These are phyloP conservation scores for Diaporthe sp. DNA, from an alignment of 2,329 filamentous ascomycete species.

Conservation along the genomic window DNA sequence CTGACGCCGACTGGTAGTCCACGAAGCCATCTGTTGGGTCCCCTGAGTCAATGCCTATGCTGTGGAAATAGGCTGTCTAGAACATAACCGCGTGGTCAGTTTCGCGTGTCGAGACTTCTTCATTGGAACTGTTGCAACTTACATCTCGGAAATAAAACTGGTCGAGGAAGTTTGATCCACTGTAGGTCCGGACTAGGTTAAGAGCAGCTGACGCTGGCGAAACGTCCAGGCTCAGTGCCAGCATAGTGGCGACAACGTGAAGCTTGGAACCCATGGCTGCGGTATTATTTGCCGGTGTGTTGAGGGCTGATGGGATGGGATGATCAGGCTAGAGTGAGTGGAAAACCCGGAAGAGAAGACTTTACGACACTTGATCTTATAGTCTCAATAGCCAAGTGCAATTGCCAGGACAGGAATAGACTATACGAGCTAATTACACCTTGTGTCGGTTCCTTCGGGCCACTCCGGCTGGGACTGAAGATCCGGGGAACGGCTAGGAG, in stretches of 20 bases:
- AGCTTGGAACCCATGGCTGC: conserved; percentile 22
- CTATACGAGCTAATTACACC: neutral
- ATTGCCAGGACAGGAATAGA: neutral
- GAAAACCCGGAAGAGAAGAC: neutral
- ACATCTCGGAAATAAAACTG: conserved; percentile 19
- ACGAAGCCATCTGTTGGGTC: conserved; percentile 44
- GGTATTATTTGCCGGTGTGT: neutral
- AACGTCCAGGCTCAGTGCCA: neutral
- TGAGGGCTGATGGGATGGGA: neutral
- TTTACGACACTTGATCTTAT: conserved; percentile 19
- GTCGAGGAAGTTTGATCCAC: conserved; percentile 19
- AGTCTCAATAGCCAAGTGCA: neutral
- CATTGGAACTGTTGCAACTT: neutral
- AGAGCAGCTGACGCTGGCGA: conserved; percentile 5
- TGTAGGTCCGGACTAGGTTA: conserved; percentile 17
- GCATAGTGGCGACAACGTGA: conserved; percentile 7
- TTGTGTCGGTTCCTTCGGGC: neutral
- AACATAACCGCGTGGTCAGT: neutral
- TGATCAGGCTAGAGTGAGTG: neutral
- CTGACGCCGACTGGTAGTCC: conserved; percentile 54
- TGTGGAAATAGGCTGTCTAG: conserved; percentile 32
- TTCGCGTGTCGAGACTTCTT: no score
- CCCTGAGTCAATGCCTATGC: conserved; percentile 38
- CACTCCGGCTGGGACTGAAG: conserved; percentile 20
- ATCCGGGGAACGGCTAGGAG: conserved; percentile 11